Percentiles rank a stretch among this genome's conserved stretches.
These are phyloP conservation scores for Mycena galopus DNA, from an alignment of 768 basidiomycete species.

Conservation along the genomic window DNA sequence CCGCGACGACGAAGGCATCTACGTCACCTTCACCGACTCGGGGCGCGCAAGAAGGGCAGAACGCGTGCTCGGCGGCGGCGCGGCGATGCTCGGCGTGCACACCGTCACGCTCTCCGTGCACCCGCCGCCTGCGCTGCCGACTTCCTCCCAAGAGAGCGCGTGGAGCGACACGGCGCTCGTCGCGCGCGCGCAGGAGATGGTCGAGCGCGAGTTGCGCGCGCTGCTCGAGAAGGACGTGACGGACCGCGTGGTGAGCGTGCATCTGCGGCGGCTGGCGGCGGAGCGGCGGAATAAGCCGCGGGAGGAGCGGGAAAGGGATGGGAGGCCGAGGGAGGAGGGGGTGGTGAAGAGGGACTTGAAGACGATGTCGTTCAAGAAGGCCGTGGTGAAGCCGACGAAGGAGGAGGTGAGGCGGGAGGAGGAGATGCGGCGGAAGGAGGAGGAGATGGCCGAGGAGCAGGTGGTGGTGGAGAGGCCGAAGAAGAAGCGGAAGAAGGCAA, in stretches of 20 bases:
- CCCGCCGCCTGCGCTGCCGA: slow-evolving; percentile 52
- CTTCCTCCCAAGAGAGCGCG: slow-evolving; percentile 41
- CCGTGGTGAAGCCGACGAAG: slow-evolving; percentile 55
- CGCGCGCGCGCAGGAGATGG: slow-evolving; percentile 65
- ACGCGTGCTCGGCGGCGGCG: slow-evolving; percentile 68
- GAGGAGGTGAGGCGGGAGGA: slow-evolving; percentile 46
- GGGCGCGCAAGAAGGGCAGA: slow-evolving; percentile 77
- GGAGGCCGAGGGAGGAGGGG: slow-evolving; percentile 50
- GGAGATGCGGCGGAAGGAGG: slow-evolving; percentile 51
- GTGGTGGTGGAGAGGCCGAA: slow-evolving; percentile 59
- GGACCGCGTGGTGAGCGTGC: slow-evolving; percentile 69
- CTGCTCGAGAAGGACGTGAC: slow-evolving; percentile 75
- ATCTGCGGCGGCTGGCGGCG: slow-evolving; percentile 64
- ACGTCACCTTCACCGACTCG: slow-evolving; percentile 80
- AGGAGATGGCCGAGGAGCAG: slow-evolving; percentile 53
- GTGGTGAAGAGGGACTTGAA: slow-evolving; percentile 62
- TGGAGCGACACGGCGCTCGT: slow-evolving; percentile 70
- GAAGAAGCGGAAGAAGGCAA: slow-evolving; percentile 72
- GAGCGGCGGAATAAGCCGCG: slow-evolving; percentile 54
- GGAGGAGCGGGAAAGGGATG: slow-evolving; percentile 35
- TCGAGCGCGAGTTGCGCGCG: slow-evolving; percentile 67
- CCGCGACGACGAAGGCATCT: slow-evolving; percentile 79
- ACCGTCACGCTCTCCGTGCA: slow-evolving; percentile 69
- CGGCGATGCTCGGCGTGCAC: slow-evolving; percentile 65
- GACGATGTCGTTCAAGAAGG: slow-evolving; percentile 62